Base-by-base conservation (phyloP, 768 basidiomycete genomes). In the Pleurotus giganteus region DNA sequence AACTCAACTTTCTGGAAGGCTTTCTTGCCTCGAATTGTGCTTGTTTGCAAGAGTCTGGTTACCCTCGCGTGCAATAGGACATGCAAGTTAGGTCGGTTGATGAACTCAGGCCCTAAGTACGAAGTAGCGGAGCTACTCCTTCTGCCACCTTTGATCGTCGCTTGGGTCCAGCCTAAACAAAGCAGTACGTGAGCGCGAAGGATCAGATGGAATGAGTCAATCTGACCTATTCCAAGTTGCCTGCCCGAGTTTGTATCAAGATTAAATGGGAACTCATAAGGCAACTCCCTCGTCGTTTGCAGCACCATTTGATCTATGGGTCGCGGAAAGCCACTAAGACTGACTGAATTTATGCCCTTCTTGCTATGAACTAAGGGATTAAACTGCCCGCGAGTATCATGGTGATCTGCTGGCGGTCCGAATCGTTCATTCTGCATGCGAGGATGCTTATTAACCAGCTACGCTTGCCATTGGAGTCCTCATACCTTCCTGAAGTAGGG, bases 241-340 rank as follows among this genome's bases (percentile, higher is more conserved):
- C 58, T 54, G 1, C 74, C 74, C 1, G 60, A 60, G 55, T 71
- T 69, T 44, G 64, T 60, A 59, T 72, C 71, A 21, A 55, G 8
- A 44, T 64, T 66, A 54, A 59, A 69, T 13, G 67, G 63, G 49
- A 67, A 69, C 39, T 66, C 62, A 17, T 28, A 4, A 4, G 55
- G 28, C 7, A 67, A 37, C 29, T 66, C 58, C 3, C 52, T 2
- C 0, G 67, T 65, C 2, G 69, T 62, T 11, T 57, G 31, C 24
- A 71, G 53, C 21, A 67, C 61, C 15, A 55, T 47, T 17, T 44
- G 29, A 50, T 67, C 64, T 26, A 63, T 61, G 13, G 59, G 56
- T 26, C 39, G 55, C 2, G 54, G 37, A 47, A 57, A 69, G 1
- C 66, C 66, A 15, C 60, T 43, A 8, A 70, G 50, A 24, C 63